These are phyloP conservation scores for Citrus glauca DNA, from an alignment of 345 rosid genomes.

Conservation along the genomic window DNA sequence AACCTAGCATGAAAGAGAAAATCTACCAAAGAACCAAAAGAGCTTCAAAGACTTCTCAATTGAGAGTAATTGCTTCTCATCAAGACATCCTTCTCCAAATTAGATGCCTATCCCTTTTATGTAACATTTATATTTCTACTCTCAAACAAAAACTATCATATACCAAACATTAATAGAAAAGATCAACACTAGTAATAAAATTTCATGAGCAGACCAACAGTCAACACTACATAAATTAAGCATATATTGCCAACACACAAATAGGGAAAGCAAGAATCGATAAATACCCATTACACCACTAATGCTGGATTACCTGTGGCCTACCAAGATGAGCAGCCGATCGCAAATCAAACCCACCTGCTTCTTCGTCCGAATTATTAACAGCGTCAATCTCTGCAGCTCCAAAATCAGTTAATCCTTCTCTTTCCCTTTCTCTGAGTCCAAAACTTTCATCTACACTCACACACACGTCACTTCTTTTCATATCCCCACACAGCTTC, in stretches of 20 bases:
- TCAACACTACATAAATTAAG: not conserved
- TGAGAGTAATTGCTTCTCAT: not conserved
- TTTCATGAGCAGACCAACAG: not conserved
- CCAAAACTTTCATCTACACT: constrained; percentile 34
- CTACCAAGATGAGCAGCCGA: constrained; percentile 51
- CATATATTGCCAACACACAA: not conserved
- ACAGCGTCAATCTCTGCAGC: constrained; percentile 30
- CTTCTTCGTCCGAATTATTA: constrained; percentile 39
- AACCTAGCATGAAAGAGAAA: not conserved
- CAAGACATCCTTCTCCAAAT: not conserved
- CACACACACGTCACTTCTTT: constrained; percentile 26
- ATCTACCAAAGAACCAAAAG: not conserved
- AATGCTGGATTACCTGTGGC: constrained; percentile 52
- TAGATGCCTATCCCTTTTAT: not conserved
- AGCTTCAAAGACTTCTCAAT: not conserved
- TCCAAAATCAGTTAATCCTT: constrained; percentile 42
- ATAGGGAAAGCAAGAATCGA: not conserved
- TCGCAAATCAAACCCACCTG: constrained; percentile 47
- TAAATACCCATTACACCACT: not conserved
- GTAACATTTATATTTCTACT: not conserved
- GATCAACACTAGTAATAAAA: not conserved
- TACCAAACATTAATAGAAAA: not conserved
- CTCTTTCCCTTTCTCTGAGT: constrained; percentile 16
- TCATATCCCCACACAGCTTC: constrained; percentile 23
- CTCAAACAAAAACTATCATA: not conserved